Evolutionary conservation across 768 basidiomycete genomes (phyloP), one percentile per base, ranked within the genome.

Genomic region (Gloeostereum incarnatum): DNA sequence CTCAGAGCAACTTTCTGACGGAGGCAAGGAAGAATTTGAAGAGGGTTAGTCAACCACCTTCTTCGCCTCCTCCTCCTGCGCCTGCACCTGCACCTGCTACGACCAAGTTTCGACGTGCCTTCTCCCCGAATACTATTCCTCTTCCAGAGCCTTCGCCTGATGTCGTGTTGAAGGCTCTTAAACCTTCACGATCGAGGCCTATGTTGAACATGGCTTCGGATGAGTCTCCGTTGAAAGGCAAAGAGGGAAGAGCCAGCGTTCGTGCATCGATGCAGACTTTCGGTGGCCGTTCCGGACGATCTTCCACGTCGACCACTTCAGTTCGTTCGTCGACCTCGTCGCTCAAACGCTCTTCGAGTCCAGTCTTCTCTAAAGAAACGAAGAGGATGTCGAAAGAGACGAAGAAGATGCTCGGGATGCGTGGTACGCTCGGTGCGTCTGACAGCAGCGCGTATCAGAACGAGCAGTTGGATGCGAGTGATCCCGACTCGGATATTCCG

Each of bases 401-500:
- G 14, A 67, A 74, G 46, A 69, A 69, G 30, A 65, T 62, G n/a
- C 59, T 84, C 13, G 78, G 81, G 0, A 68, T 82, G 57, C 59
- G 62, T 10, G 82, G 81, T 0, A 85, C 81, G 0, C 69, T 86
- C 61, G 82, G 82, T 7, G 73, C 72, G 1, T 75, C 73, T 0
- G 62, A 71, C 34, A 63, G 63, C 3, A 69, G 69, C 17, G 59
- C 49, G 19, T 69, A 68, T 35, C 56, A 54, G 1, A 67, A 64
- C 38, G 60, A 60, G 11, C 68, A 66, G 14, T 46, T 69, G 6
- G 71, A 80, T 25, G 64, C 60, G 2, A 72, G 71, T 6, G 79
- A 85, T 49, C 80, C 73, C 0, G 78, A 86, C 52, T 82, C 78
- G 2, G 84, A 90, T 48, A 82, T 88, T n/a, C 84, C 87, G 1